Conservation (phyloP, 495 filamentous ascomycete genomes). For the Paragyromitra xinjiangensis region DNA sequence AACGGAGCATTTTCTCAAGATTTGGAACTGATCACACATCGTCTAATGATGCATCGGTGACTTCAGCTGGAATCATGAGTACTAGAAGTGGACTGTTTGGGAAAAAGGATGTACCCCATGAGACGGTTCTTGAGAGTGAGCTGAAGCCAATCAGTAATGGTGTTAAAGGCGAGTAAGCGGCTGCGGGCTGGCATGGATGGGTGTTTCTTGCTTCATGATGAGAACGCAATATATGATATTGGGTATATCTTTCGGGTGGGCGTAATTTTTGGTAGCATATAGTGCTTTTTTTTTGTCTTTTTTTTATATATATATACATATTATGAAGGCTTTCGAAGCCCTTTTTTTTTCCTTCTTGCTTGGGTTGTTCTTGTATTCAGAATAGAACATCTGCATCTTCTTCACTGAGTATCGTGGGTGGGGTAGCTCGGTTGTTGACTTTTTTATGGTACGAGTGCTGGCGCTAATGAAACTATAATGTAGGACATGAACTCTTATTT, state of each 20-base stretch:
- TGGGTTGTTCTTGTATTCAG: neutral
- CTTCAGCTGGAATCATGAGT: constrained; percentile 20
- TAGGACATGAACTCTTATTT: too few relatives aligned
- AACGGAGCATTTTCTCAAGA: constrained; percentile 82
- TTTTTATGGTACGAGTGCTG: too few relatives aligned
- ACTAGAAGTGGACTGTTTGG: constrained; percentile 37
- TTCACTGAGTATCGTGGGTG: neutral
- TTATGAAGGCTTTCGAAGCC: constrained; percentile 1
- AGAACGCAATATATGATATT: constrained; percentile 10
- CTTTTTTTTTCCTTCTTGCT: neutral
- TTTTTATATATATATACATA: constrained; percentile 31
- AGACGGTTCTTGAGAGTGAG: constrained; percentile 54
- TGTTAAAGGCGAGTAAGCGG: constrained; percentile 24
- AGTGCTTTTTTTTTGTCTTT: constrained; percentile 14
- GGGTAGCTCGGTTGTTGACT: too few relatives aligned
- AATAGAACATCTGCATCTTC: neutral
- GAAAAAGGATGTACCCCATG: constrained; percentile 47
- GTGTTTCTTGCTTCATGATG: constrained; percentile 8
- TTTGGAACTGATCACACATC: constrained; percentile 67
- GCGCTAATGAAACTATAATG: too few relatives aligned
- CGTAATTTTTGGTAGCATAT: constrained; percentile 39
- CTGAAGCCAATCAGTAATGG: constrained; percentile 48
- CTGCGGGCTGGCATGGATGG: neutral
- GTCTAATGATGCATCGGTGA: constrained; percentile 16
- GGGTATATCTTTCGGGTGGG: constrained; percentile 16